phyloP scores from a whole-genome alignment of 441 rosid genomes.

The Gossypium trilobum region DNA sequence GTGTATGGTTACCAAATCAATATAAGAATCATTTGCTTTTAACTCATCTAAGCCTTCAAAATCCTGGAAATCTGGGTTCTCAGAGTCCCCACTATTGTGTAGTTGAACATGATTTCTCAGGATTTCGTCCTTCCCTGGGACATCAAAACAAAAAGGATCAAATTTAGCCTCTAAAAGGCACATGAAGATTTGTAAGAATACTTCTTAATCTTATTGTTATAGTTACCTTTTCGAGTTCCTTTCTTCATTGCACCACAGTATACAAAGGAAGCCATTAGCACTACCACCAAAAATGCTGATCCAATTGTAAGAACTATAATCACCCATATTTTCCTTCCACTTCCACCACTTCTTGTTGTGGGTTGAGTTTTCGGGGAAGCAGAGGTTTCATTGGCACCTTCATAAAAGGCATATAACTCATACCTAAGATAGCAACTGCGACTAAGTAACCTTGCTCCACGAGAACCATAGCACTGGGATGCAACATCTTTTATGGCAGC shows the following conservation, averaged over 20 bases:
- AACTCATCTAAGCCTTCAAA: neutral
- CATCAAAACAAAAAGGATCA: neutral
- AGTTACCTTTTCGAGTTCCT: slow-evolving; percentile 9
- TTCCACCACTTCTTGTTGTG: neutral
- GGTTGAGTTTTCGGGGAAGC: neutral
- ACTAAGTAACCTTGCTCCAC: slow-evolving; percentile 14
- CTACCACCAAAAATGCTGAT: neutral
- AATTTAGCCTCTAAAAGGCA: neutral
- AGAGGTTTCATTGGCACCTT: neutral
- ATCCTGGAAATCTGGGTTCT: neutral
- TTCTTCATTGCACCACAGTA: slow-evolving; percentile 3
- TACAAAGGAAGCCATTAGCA: neutral
- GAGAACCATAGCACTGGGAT: neutral
- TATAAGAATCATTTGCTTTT: slow-evolving; percentile 13
- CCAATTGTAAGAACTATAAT: slow-evolving; percentile 12
- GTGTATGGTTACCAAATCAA: slow-evolving; percentile 9
- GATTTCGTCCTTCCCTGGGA: slow-evolving; percentile 9
- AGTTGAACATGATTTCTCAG: neutral
- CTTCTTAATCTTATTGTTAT: neutral
- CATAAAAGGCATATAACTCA: slow-evolving; percentile 21
- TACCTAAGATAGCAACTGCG: slow-evolving; percentile 27
- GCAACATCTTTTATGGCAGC: slow-evolving; percentile 3
- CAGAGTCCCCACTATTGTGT: neutral
- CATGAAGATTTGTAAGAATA: neutral
- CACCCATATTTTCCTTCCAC: slow-evolving; percentile 9